Conservation (phyloP, 148 eudicot species). For the Fagopyrum esculentum region DNA sequence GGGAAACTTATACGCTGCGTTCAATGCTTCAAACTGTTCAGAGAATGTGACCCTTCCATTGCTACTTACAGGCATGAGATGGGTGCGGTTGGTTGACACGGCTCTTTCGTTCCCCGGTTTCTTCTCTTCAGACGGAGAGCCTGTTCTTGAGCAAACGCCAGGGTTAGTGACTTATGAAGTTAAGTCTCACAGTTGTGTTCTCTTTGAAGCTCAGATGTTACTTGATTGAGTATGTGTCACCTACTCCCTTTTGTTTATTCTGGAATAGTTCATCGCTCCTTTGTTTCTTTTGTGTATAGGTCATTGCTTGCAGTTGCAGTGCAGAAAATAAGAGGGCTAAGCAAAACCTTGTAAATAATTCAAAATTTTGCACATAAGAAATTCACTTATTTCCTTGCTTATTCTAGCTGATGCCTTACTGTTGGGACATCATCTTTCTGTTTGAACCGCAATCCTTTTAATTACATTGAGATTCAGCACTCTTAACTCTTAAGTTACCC, state of each 20-base stretch:
- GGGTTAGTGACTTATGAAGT: constrained; percentile 48
- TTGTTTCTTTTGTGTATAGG: no score
- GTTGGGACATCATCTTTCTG: neutral
- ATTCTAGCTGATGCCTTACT: neutral
- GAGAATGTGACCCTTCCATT: constrained; percentile 48
- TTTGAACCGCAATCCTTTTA: neutral
- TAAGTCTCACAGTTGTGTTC: constrained; percentile 66
- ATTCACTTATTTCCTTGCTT: neutral
- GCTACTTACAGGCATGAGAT: constrained; percentile 36
- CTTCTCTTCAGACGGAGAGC: constrained; percentile 52
- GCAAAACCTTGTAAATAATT: neutral
- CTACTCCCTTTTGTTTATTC: neutral
- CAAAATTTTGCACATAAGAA: neutral
- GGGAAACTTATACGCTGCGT: constrained; percentile 62
- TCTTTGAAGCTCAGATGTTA: constrained; percentile 53
- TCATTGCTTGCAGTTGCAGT: neutral
- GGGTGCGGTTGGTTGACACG: constrained; percentile 77
- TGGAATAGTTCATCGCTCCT: neutral
- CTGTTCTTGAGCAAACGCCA: constrained; percentile 39
- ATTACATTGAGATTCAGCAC: no score
- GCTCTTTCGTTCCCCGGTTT: constrained; percentile 71
- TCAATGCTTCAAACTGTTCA: constrained; percentile 41
- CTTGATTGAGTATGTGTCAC: neutral
- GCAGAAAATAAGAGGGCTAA: neutral
- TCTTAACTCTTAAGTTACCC: neutral